Conservation (phyloP, 208 protist genomes). For the Leptomonas pyrrhocoris region DNA sequence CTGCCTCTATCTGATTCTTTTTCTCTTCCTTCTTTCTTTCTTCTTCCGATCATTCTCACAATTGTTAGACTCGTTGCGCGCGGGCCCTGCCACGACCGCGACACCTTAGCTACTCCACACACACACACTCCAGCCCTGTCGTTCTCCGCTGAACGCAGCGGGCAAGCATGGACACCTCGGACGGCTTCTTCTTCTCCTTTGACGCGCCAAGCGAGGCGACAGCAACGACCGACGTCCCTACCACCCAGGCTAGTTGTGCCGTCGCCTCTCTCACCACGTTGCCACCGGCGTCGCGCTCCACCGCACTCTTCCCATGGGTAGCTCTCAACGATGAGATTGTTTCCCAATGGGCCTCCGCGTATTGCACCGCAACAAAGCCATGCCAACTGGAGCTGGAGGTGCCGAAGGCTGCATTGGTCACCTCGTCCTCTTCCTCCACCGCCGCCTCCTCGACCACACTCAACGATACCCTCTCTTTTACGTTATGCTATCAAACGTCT, state of each 20-base stretch:
- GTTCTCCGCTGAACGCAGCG: too few species aligned
- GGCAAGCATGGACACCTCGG: slow-evolving; percentile 11
- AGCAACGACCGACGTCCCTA: not conserved
- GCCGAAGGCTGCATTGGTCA: not conserved
- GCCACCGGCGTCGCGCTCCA: slow-evolving; percentile 20
- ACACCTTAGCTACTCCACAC: too few species aligned
- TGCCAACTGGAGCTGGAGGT: slow-evolving; percentile 15
- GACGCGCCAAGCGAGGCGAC: slow-evolving; percentile 1
- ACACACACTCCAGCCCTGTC: too few species aligned
- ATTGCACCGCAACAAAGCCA: slow-evolving; percentile 21
- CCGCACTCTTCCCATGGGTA: slow-evolving; percentile 32
- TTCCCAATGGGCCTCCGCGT: slow-evolving; percentile 17
- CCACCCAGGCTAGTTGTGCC: not conserved
- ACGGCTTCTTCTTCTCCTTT: slow-evolving; percentile 37
- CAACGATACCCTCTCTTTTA: not conserved
- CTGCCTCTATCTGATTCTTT: too few species aligned
- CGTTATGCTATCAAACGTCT: slow-evolving; percentile 52
- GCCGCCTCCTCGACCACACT: too few species aligned
- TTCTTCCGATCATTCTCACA: too few species aligned
- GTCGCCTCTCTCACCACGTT: slow-evolving; percentile 7
- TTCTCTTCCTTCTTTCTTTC: too few species aligned
- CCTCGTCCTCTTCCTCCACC: not conserved
- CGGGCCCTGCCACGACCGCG: too few species aligned
- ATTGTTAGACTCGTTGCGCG: too few species aligned
- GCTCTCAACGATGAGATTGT: slow-evolving; percentile 4